Conservation (phyloP, 768 basidiomycete species). For the Pleurotus salmoneostramineus region DNA sequence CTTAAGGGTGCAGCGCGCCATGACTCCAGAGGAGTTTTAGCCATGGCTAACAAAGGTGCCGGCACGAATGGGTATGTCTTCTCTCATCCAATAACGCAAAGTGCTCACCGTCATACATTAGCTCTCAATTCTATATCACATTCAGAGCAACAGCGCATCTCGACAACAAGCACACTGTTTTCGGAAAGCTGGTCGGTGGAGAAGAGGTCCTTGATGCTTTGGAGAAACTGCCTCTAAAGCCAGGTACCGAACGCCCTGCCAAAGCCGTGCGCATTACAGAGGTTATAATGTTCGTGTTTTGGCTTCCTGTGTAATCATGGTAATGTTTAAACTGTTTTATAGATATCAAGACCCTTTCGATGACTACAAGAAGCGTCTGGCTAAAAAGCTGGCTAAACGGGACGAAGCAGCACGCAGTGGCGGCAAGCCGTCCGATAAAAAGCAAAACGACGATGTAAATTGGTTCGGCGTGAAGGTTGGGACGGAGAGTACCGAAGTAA, state of each 20-base stretch:
- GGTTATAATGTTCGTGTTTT: conserved; percentile 68
- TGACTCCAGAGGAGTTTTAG: conserved; percentile 77
- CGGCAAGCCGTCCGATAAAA: conserved; percentile 38
- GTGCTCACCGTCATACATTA: conserved; percentile 19
- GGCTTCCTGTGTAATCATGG: background rate
- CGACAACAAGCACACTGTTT: conserved; percentile 93
- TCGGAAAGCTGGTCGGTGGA: conserved; percentile 95
- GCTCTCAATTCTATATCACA: conserved; percentile 92
- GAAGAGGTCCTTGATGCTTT: conserved; percentile 85
- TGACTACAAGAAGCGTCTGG: conserved; percentile 80
- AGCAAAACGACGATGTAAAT: conserved; percentile 60
- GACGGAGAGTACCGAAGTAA: conserved; percentile 26
- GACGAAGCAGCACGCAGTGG: conserved; percentile 35
- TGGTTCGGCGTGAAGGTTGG: conserved; percentile 92
- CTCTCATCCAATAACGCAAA: background rate
- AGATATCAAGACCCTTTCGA: conserved; percentile 96
- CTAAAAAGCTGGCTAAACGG: conserved; percentile 68
- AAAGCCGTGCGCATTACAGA: conserved; percentile 85
- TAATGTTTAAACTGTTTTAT: background rate
- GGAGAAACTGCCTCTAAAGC: conserved; percentile 77
- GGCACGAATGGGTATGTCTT: conserved; percentile 76
- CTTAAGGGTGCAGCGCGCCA: conserved; percentile 86
- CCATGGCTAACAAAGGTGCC: conserved; percentile 96
- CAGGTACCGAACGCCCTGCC: conserved; percentile 82
- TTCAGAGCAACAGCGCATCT: conserved; percentile 82